phyloP scores from a whole-genome alignment of 1,284 basidiomycete genomes.

The Phellopilus nigrolimitatus region DNA sequence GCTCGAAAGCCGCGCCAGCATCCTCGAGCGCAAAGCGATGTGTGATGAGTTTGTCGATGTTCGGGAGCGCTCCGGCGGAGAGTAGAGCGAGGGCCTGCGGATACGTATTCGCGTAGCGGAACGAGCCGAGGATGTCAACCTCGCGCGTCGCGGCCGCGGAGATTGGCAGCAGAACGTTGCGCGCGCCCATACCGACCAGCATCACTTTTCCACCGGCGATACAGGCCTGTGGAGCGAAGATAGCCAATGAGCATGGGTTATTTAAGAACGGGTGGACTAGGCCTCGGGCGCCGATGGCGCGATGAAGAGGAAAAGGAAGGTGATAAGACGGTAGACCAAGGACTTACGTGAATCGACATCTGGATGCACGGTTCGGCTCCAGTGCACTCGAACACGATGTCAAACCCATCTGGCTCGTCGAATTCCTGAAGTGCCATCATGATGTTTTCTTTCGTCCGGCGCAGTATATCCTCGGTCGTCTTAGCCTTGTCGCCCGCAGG shows the following conservation, averaged over 20 bases:
- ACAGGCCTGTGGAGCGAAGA: slow-evolving; percentile 51
- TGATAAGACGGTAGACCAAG: slow-evolving; percentile 19
- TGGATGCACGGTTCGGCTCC: slow-evolving; percentile 90
- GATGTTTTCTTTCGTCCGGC: slow-evolving; percentile 59
- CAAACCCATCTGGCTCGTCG: slow-evolving; percentile 73
- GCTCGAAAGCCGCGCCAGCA: slow-evolving; percentile 72
- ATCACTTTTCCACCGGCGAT: slow-evolving; percentile 83
- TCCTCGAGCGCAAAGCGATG: slow-evolving; percentile 70
- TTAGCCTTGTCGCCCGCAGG: slow-evolving; percentile 42
- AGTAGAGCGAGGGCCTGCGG: slow-evolving; percentile 79
- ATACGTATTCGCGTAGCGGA: slow-evolving; percentile 88
- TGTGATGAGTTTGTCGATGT: slow-evolving; percentile 75
- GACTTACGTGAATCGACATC: slow-evolving; percentile 76
- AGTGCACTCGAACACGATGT: slow-evolving; percentile 92
- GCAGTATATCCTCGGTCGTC: slow-evolving; percentile 60
- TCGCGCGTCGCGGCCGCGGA: slow-evolving; percentile 81
- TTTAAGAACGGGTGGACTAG: slow-evolving; percentile 17
- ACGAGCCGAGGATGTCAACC: slow-evolving; percentile 90
- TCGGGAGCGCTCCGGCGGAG: slow-evolving; percentile 54
- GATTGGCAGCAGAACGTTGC: slow-evolving; percentile 78
- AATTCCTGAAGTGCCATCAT: slow-evolving; percentile 52
- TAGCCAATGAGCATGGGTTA: background rate
- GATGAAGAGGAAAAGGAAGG: slow-evolving; percentile 21
- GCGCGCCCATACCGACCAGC: slow-evolving; percentile 93
- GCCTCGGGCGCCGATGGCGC: slow-evolving; percentile 15